Conservation (phyloP, 2,329 filamentous ascomycete genomes). For the Trichoderma gracile region DNA sequence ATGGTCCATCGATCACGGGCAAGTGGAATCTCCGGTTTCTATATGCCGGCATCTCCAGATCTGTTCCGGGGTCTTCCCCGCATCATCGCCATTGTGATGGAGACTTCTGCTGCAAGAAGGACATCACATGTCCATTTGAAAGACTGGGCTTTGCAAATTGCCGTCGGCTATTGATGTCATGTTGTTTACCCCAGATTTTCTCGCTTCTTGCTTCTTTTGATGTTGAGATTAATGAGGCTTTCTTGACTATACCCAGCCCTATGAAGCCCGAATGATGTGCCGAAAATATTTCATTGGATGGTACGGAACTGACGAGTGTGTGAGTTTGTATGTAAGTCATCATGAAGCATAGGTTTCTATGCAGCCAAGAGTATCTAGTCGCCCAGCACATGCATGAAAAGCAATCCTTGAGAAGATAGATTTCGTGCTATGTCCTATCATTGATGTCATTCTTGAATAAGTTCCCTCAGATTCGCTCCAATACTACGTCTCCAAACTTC, state of each 20-base stretch:
- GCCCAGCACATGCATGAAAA: neutral
- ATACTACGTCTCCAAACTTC: too few species aligned
- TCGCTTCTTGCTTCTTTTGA: constrained; percentile 7
- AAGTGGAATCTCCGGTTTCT: neutral
- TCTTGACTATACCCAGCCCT: neutral
- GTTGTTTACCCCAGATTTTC: neutral
- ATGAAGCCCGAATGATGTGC: constrained; percentile 4
- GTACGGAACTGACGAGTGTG: too few species aligned
- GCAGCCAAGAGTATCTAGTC: too few species aligned
- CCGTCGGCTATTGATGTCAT: constrained; percentile 2
- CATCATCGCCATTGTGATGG: neutral
- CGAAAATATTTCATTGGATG: constrained; percentile 9
- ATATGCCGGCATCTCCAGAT: constrained; percentile 16
- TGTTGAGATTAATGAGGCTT: too few species aligned
- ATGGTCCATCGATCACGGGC: neutral
- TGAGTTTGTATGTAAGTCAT: neutral
- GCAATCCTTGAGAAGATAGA: neutral
- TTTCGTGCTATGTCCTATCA: neutral
- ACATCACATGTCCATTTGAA: neutral
- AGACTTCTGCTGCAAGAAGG: neutral
- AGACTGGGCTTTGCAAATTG: neutral
- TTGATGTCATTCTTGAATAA: neutral
- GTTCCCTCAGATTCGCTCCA: too few species aligned
- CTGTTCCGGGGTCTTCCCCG: constrained; percentile 8
- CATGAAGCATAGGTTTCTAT: too few species aligned